Evolutionary conservation across 1,284 basidiomycete species (phyloP), one percentile per base, ranked within the genome.

Genomic region (Leccinum solheimii): DNA sequence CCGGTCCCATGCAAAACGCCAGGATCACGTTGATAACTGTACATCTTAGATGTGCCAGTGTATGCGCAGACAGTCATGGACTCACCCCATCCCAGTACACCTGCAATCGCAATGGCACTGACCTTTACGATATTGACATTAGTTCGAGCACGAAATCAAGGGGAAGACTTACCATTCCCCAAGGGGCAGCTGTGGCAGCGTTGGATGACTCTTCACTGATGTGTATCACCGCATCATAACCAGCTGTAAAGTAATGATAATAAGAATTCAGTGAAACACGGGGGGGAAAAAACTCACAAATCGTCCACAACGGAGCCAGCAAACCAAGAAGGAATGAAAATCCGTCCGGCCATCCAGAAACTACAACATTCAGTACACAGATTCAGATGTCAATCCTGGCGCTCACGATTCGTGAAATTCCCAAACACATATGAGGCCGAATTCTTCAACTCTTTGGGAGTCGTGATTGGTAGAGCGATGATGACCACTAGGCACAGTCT

Each of bases 381-480:
- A 8, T 14, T 23, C 32, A 36, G n/a, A 34, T 36, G 19, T 34
- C 10, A 19, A 21, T 14, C 26, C 27, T 11, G 11, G 21, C 21
- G 8, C 52, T 54, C 32, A 54, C 52, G 19, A 23, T 54, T 54
- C 10, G 52, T 54, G n/a, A 54, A 32, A 36, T 54, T 54, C 52
- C 52, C 52, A 36, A 54, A 54, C 19, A 54, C 52, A 54, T 54
- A 54, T 23, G 52, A 54, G 21, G 32, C 52, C 10, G 52, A 36
- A 23, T 54, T 54, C 53, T n/a, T 54, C 32, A 54, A 16, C 34
- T 54, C 53, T 23, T 36, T 21, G 4, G 8, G 53, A 16, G 53
- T 54, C 6, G 53, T 10, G 19, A 54, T 54, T 9, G 53, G 53
- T 19, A 54, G 53, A 26, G 53, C 53, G 8, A 54, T 23, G 10